Evolutionary conservation across 108 stramenopile species (phyloP), one percentile per base, ranked within the genome.

Genomic region (Epipyxis sp.): DNA sequence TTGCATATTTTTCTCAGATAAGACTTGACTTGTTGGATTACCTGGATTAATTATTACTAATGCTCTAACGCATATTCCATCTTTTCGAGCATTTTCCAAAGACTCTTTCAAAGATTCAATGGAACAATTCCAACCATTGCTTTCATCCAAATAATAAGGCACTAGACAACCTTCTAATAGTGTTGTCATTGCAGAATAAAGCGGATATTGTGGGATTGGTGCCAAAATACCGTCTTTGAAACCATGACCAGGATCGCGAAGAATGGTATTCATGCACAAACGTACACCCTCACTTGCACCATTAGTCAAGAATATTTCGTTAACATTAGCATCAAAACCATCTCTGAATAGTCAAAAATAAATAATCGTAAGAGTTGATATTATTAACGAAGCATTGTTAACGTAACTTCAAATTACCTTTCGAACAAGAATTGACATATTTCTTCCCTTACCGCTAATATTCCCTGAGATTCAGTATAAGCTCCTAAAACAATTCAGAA

Each of bases 171-270:
- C 96, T 30, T 91, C 91, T 1, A 92, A 68, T 40, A 93, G 74
- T 42, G 91, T 84, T 65, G 89, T 85, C 59, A 90, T 79, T 27
- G 96, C 95, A 16, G 92, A 92, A 81, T 97, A 97, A 46, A 97
- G 92, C 0, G 96, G 96, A 82, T 97, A 97, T 80, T 97, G 96
- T 2, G 96, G 96, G 69, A 95, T 94, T 0, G 96, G 96, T 35
- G 93, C 91, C 87, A 97, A 89, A 45, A 97, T 79, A 41, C 84
- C 85, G 29, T 86, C 85, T 13, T 71, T 10, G 41, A 61, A 37
- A 16, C 85, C 83, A 78, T 94, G 93, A 27, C 80, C 78, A 25
- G 83, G 87, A 59, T 84, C 85, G n/a, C 90, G 88, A 77, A 97
- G 87, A 69, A 95, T 42, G 43, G 88, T 86, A 13, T 87, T 86